Evolutionary conservation across 441 rosid genomes (phyloP), one percentile per base, ranked within the genome.

Genomic region (Erodium moschatum): DNA sequence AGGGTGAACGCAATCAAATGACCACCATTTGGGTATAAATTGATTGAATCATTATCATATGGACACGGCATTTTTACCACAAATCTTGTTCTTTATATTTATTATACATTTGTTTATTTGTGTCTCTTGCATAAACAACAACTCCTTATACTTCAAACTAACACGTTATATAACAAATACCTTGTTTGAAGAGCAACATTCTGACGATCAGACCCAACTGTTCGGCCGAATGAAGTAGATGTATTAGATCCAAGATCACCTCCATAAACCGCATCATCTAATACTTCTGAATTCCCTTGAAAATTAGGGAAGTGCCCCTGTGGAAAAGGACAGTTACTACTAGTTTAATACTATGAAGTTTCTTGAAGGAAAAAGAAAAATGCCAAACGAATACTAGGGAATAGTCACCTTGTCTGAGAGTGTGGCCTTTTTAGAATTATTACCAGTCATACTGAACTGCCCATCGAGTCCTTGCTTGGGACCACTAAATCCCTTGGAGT

Each of bases 351-450:
- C 54, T 21, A 66, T 8, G 13, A 56, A 48, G 56, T 58, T 19
- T 18, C 29, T 12, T 11, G 12, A 44, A 20, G 0, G 16, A 48
- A 64, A 64, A 64, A 65, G 58, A 50, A 67, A 40, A 0, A 5
- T 8, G 31, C 18, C 42, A 24, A 13, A 18, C 12, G n/a, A 67
- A 13, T 1, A 56, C 9, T 44, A 11, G 67, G 70, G 58, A 67
- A 42, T 60, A 40, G 46, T 76, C 68, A 84, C 85, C 83, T 84
- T 78, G 62, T 75, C 77, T 60, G 76, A 70, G 71, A 65, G 69
- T 33, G 68, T 48, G 35, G 74, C 31, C 52, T 19, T 73, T 68
- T 73, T 58, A 66, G 85, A 67, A 68, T 64, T 52, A 70, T 72
- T 74, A 70, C 72, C 76, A 64, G 68, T 35, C 65, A 75, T 64